Conservation (phyloP, 2,329 filamentous ascomycete species). For the Xylariomycetidae sp. region DNA sequence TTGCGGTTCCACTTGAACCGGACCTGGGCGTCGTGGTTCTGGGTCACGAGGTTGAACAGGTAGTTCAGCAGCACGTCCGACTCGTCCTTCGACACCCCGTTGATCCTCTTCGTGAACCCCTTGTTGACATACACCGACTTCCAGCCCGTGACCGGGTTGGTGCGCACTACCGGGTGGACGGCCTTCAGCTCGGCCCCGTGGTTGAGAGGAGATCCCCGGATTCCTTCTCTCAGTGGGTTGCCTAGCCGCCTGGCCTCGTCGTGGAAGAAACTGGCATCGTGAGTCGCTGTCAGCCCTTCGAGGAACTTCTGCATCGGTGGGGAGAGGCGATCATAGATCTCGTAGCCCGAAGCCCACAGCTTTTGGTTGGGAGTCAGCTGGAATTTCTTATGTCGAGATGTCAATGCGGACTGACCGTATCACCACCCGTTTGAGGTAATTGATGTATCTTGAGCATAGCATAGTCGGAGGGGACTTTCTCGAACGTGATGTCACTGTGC, state of each 20-base stretch:
- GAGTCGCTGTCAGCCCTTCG: conserved; percentile 44
- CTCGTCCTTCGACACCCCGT: conserved; percentile 50
- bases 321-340: conserved; percentile 52
- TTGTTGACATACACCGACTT: conserved; percentile 48
- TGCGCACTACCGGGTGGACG: conserved; percentile 51
- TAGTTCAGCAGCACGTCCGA: conserved; percentile 46
- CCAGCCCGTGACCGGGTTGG: conserved; percentile 57
- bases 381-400: not conserved
- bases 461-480: conserved; percentile 49
- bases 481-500: conserved; percentile 52
- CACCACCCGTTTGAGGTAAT: conserved; percentile 39
- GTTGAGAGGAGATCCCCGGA: conserved; percentile 54
- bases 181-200: conserved; percentile 46
- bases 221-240: conserved; percentile 36
- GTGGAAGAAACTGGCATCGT: conserved; percentile 45
- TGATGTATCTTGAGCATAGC: conserved; percentile 47
- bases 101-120: conserved; percentile 50
- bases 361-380: conserved; percentile 8
- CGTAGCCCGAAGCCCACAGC: conserved; percentile 46
- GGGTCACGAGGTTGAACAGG: conserved; percentile 43
- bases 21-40: conserved; percentile 56
- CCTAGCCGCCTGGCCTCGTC: conserved; percentile 44
- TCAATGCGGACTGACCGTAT: conserved; percentile 27
- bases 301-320: conserved; percentile 41
- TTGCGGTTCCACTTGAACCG: conserved; percentile 49